Evolutionary conservation across 768 basidiomycete species (phyloP), one percentile per base, ranked within the genome.

Genomic region (Kwoniella sp.): DNA sequence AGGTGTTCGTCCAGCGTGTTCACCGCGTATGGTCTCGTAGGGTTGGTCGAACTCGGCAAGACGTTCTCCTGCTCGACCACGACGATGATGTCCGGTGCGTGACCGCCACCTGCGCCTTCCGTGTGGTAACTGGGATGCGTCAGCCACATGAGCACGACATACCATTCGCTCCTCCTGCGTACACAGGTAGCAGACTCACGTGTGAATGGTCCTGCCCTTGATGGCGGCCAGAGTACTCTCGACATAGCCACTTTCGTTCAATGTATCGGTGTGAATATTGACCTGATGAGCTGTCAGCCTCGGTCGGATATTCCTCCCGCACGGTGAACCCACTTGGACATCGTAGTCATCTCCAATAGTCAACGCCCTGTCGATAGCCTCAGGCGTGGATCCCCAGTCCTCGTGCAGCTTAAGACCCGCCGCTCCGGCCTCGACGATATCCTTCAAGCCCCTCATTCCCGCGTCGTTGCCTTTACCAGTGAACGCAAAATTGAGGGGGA

Each of bases 1-100:
- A 95, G 82, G 76, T 99, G 95, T 71, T 98, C 95, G 57, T 95
- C 91, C 6, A 98, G 78, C 0, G 95, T 99, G 69, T 98, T 98
- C 27, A 78, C 77, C 1, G 89, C 81, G 69, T 84, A 98, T 0
- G 95, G 95, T 33, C 95, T 80, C 0, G 95, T 98, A 5, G 95
- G 95, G 68, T 92, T 99, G 4, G 95, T 99, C 8, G 95, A 98
- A 7, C 88, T 90, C 0, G 95, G 95, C 8, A 98, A 77, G 2
- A 98, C 91, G 53, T 96, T 93, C 1, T 83, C 77, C 6, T 82
- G 81, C 25, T 88, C 89, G 57, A 90, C 93, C 19, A 96, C 92
- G n/a, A 88, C 86, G 69, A 99, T 93, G 74, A 98, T 96, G 65
- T 98, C 95, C 0, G 95, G 95, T 2, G 93, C 93, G 69, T 96